phyloP scores from a whole-genome alignment of 352 stramenopile species.

The Phytophthora colocasiae region DNA sequence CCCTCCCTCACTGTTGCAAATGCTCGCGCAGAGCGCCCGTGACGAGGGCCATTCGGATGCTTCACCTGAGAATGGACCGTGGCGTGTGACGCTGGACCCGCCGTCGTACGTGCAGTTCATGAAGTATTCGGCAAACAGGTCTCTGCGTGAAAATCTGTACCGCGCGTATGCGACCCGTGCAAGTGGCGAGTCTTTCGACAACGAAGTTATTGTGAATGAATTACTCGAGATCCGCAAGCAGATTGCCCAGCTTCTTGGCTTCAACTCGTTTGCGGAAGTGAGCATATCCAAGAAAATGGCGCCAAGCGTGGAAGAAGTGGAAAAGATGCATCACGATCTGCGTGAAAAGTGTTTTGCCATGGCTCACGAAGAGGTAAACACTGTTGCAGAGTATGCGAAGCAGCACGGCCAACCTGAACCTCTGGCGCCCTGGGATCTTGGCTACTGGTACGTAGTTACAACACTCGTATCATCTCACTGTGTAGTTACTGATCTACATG shows the following conservation, averaged over 20 bases:
- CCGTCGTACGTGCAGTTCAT: slow-evolving; percentile 96
- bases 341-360: slow-evolving; percentile 93
- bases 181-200: slow-evolving; percentile 89
- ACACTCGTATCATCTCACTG: too few relatives aligned
- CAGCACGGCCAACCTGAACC: slow-evolving; percentile 73
- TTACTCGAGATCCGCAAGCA: slow-evolving; percentile 93
- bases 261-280: slow-evolving; percentile 93
- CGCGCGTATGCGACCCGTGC: slow-evolving; percentile 93
- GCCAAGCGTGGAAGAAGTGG: slow-evolving; percentile 88
- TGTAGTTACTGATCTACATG: background rate
- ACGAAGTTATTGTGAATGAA: slow-evolving; percentile 94
- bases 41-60: slow-evolving; percentile 67
- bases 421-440: slow-evolving; percentile 95
- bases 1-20: slow-evolving; percentile 90
- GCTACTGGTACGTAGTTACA: slow-evolving; percentile 82
- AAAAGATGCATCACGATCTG: slow-evolving; percentile 94
- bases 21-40: slow-evolving; percentile 91
- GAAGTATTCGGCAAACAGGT: slow-evolving; percentile 93
- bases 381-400: slow-evolving; percentile 89
- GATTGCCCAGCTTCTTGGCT: slow-evolving; percentile 93
- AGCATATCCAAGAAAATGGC: slow-evolving; percentile 98
- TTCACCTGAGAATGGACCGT: slow-evolving; percentile 90
- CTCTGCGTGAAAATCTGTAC: slow-evolving; percentile 94
- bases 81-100: slow-evolving; percentile 95
- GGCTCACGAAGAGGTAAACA: slow-evolving; percentile 91